A percentile compares a stretch with the other conserved stretches of the same genome.
These are phyloP conservation scores for Pseudopyricularia javanii DNA, from an alignment of 2,329 filamentous ascomycete species.

Conservation along the genomic window DNA sequence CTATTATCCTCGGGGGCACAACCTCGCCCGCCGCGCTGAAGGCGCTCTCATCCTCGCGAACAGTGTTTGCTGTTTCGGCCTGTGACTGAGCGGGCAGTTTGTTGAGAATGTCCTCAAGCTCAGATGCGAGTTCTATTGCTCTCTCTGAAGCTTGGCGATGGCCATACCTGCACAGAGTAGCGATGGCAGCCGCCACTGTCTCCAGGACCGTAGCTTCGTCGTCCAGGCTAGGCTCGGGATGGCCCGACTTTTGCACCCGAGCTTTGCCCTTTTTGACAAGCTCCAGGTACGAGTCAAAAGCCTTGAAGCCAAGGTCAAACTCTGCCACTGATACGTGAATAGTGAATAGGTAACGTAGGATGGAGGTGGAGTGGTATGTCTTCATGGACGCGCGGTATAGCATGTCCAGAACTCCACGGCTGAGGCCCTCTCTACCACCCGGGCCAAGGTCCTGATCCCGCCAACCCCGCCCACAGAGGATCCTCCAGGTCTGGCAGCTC, in stretches of 20 bases:
- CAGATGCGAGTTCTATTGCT: constrained; percentile 55
- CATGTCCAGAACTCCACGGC: constrained; percentile 69
- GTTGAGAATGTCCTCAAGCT: constrained; percentile 65
- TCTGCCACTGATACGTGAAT: constrained; percentile 82
- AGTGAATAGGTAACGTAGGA: constrained; percentile 75
- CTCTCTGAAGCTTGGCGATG: constrained; percentile 64
- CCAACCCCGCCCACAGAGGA: constrained; percentile 72
- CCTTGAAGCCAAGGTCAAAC: constrained; percentile 82
- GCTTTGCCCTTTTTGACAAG: constrained; percentile 79
- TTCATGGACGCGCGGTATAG: constrained; percentile 85
- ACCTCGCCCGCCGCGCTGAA: constrained; percentile 5
- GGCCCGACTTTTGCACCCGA: constrained; percentile 65
- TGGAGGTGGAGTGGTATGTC: constrained; percentile 87
- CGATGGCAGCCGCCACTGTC: constrained; percentile 70
- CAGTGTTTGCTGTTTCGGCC: background rate
- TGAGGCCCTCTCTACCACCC: constrained; percentile 64
- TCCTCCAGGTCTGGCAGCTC: constrained; percentile 74
- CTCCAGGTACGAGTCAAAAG: constrained; percentile 84
- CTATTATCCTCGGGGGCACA: constrained; percentile 50
- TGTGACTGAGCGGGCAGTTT: constrained; percentile 26
- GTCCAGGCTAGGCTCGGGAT: constrained; percentile 61
- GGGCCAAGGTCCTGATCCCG: constrained; percentile 67
- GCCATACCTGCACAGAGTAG: constrained; percentile 73
- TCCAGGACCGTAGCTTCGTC: constrained; percentile 64
- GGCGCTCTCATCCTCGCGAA: constrained; percentile 9